These are phyloP conservation scores for Cylindrodendrum hubeiense DNA, from an alignment of 2,329 filamentous ascomycete genomes.

Conservation along the genomic window DNA sequence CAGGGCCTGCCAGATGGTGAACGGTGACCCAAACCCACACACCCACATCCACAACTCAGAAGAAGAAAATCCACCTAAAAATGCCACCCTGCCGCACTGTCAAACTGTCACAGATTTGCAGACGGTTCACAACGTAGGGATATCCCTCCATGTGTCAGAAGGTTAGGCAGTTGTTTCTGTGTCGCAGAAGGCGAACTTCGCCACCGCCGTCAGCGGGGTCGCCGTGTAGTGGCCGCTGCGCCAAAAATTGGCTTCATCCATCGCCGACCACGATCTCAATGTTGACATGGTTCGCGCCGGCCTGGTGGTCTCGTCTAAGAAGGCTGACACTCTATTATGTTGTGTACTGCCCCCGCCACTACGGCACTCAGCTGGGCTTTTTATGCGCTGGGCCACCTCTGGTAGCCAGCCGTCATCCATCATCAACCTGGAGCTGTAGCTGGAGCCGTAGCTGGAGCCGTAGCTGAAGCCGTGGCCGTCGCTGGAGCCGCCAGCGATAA, in stretches of 20 bases:
- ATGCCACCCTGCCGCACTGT: background rate
- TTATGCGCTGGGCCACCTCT: background rate
- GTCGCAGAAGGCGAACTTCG: background rate
- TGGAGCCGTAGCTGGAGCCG: conserved; percentile 3
- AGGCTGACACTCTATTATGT: background rate
- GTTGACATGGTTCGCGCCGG: conserved; percentile 1
- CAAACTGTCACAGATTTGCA: background rate
- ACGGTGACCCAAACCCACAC: background rate
- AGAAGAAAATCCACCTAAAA: background rate
- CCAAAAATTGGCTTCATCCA: background rate
- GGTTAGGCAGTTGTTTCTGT: background rate
- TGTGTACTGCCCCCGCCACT: background rate
- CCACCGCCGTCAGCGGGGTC: background rate
- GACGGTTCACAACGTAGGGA: background rate
- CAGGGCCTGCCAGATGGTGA: conserved; percentile 4
- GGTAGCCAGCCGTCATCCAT: background rate
- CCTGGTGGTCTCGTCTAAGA: conserved; percentile 1
- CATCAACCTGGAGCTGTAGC: background rate
- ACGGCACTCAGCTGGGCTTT: background rate
- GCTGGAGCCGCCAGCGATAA: conserved; percentile 10
- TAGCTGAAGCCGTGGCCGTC: background rate
- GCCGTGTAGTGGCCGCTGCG: background rate
- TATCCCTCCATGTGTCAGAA: background rate
- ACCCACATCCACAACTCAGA: background rate
- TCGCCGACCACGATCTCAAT: background rate